Percentiles rank a stretch among this genome's conserved stretches.
phyloP scores from a whole-genome alignment of 2,329 filamentous ascomycete species.

The Rhinocladiella similis region DNA sequence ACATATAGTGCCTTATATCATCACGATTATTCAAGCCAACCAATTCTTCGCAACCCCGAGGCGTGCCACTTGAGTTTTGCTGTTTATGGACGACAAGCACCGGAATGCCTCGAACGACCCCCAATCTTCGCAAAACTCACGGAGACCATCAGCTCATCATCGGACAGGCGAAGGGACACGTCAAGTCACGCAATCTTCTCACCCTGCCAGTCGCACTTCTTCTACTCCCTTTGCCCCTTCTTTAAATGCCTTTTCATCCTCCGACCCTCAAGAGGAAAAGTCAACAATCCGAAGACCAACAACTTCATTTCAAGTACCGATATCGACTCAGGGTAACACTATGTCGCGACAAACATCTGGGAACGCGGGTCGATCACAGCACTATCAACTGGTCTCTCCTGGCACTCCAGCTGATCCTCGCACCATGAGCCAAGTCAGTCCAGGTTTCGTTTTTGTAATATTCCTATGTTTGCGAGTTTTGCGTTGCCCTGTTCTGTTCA shows the following conservation, averaged over 20 bases:
- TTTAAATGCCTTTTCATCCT: neutral
- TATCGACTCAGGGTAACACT: conserved; percentile 3
- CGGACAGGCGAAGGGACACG: conserved; percentile 6
- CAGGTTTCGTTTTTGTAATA: conserved; percentile 32
- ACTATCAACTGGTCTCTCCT: conserved; percentile 30
- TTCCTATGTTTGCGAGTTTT: conserved; percentile 26
- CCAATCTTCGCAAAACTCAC: conserved; percentile 9
- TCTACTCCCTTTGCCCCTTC: conserved; percentile 8
- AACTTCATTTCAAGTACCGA: conserved; percentile 2
- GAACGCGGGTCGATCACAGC: conserved; percentile 13
- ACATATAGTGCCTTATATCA: conserved; percentile 22
- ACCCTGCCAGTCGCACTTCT: conserved; percentile 11
- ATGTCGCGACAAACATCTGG: conserved; percentile 22
- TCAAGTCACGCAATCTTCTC: conserved; percentile 5
- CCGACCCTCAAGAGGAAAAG: neutral
- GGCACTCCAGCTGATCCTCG: conserved; percentile 28
- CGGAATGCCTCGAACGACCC: conserved; percentile 5
- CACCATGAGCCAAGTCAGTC: conserved; percentile 32
- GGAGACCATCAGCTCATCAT: conserved; percentile 8
- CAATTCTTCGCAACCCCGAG: neutral
- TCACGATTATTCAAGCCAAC: conserved; percentile 23
- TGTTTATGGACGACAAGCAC: conserved; percentile 19
- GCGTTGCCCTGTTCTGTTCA: conserved; percentile 11
- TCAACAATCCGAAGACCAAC: conserved; percentile 4
- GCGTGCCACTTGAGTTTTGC: conserved; percentile 4